phyloP scores from a whole-genome alignment of 441 rosid genomes.

The Pelargonium australe region DNA sequence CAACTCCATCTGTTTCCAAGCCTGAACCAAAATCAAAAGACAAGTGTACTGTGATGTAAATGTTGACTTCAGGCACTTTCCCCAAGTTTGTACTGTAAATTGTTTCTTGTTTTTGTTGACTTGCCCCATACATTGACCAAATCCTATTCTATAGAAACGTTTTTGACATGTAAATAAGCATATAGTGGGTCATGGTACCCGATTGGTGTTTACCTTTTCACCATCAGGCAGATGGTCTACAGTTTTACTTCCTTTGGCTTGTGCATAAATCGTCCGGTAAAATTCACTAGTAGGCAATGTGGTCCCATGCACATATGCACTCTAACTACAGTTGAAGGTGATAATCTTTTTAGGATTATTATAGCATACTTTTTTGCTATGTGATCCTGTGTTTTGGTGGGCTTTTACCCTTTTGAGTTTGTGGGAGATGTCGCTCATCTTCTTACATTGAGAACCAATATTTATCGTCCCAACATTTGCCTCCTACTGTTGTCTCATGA shows the following conservation, averaged over 20 bases:
- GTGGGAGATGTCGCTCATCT: too few relatives aligned
- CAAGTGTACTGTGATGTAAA: constrained; percentile 82
- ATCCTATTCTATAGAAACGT: neutral
- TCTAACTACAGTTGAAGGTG: too few relatives aligned
- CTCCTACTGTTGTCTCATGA: too few relatives aligned
- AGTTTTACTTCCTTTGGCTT: neutral
- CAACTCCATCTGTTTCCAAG: constrained; percentile 43
- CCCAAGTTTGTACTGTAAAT: constrained; percentile 40
- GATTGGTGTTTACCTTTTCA: neutral
- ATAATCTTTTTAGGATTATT: too few relatives aligned
- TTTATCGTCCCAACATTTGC: too few relatives aligned
- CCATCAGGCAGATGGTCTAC: neutral
- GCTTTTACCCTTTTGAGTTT: too few relatives aligned
- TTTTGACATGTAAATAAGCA: constrained; percentile 10
- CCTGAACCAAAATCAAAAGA: constrained; percentile 68
- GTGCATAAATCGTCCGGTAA: neutral
- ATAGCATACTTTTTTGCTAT: too few relatives aligned
- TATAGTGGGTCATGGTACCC: neutral
- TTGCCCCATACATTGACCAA: constrained; percentile 13
- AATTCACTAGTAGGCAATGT: neutral
- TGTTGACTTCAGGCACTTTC: constrained; percentile 15
- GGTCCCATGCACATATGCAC: neutral
- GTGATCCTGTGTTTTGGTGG: too few relatives aligned
- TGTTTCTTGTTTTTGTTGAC: constrained; percentile 21
- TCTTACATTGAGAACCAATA: too few relatives aligned